phyloP scores from a whole-genome alignment of 257 asterid species.

The Solanum sitiens region DNA sequence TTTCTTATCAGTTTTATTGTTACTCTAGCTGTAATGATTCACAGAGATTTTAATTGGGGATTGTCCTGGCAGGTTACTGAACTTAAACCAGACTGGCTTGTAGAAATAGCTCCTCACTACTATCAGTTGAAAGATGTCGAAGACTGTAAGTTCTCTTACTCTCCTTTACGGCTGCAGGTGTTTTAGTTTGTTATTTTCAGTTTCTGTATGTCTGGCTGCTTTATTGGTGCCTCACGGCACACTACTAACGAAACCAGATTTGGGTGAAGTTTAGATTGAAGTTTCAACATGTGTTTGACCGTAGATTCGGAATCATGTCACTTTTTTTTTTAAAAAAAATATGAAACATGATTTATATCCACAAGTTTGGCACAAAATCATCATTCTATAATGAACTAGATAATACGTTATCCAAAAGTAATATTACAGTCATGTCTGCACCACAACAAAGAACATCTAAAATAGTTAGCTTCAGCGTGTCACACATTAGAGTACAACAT shows the following conservation, averaged over 20 bases:
- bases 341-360: background rate
- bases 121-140: constrained; percentile 82
- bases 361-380: background rate
- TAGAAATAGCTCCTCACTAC: constrained; percentile 89
- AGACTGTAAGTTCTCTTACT: constrained; percentile 36
- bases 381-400: background rate
- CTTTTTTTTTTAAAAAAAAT: background rate
- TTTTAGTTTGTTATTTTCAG: background rate
- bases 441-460: background rate
- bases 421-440: background rate
- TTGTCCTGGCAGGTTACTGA: constrained; percentile 51
- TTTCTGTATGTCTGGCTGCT: background rate
- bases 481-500: background rate
- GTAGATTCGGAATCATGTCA: background rate
- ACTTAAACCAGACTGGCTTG: constrained; percentile 87
- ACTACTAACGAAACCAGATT: background rate
- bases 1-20: background rate
- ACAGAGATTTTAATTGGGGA: background rate
- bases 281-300: background rate
- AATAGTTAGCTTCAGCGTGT: background rate
- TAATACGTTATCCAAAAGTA: background rate
- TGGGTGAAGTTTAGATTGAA: background rate
- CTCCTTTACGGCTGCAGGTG: background rate
- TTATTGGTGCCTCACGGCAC: background rate
- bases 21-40: background rate